Base-by-base conservation (phyloP, 768 basidiomycete species). In the Filobasidium floriforme region DNA sequence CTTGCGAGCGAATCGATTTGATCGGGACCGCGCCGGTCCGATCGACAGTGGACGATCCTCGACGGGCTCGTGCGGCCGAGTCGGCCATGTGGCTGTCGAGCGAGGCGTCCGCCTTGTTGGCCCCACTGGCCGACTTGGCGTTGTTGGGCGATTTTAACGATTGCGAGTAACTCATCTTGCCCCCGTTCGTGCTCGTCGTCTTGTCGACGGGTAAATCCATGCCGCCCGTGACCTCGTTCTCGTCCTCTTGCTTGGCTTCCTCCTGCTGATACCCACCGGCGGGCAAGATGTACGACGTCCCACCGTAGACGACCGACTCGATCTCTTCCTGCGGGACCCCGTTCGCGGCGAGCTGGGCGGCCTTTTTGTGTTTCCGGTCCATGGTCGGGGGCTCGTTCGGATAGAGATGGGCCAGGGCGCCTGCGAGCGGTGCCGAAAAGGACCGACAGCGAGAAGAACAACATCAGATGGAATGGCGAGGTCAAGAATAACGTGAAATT, bases 331-430 rank as follows among this genome's bases (percentile, higher is more conserved):
- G 54, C 5, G 59, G 15, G 12, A 28, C 59, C 12, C 59, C 65
- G 28, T 28, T 37, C 7, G 60, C 54, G 5, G 68, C 59, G 26
- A 70, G 71, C 61, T 79, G 79, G 0, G 77, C 76, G 0, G 73
- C 77, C n/a, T 78, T 77, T 72, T 97, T 97, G 82, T 98, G 97
- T 84, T 96, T 94, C 72, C 92, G 82, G 75, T 98, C 94, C 90
- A 94, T 93, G 7, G 88, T 84, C 86, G 93, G 88, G 74, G 84
- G 87, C 80, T 98, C 92, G 10, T 93, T 94, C 0, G 94, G 94
- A 9, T 92, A 83, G 62, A 99, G 83, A 76, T 98, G 94, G 0
- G 92, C 92, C 44, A 98, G 85, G 2, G 94, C 94, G 72, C 94
- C 77, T 97, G 83, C 24, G 29, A 24, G 54, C 15, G 54, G 6